Evolutionary conservation across 306 rosid species (phyloP).

Genomic region (Lupinus albus): DNA sequence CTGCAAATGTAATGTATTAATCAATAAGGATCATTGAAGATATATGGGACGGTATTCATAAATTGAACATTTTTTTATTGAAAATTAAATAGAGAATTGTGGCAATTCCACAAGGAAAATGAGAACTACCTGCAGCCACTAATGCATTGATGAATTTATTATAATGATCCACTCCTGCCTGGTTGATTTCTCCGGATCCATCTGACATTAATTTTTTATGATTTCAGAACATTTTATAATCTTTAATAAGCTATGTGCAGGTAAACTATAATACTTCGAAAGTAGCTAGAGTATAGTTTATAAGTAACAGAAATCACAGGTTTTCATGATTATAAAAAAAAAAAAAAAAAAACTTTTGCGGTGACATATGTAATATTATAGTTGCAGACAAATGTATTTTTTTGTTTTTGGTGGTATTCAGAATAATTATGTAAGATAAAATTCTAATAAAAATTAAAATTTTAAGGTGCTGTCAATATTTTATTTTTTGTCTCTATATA

Average conservation of each 20-base stretch:
- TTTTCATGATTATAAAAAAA: no score
- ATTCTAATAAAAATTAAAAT: no score
- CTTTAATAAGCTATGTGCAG: not conserved
- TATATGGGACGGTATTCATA: constrained; percentile 6
- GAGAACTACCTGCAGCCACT: constrained; percentile 66
- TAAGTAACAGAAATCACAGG: no score
- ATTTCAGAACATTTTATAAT: constrained; percentile 10
- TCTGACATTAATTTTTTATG: constrained; percentile 48
- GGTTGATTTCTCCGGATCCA: constrained; percentile 77
- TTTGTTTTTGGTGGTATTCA: no score
- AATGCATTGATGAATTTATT: constrained; percentile 79
- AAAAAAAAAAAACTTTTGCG: no score
- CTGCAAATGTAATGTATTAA: constrained; percentile 44
- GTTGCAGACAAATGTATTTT: no score
- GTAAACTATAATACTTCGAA: not conserved
- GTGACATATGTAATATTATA: no score
- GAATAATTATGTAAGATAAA: no score
- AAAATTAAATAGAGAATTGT: not conserved
- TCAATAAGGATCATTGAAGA: constrained; percentile 21
- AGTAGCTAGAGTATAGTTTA: constrained; percentile 21
- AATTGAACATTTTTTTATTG: constrained; percentile 9
- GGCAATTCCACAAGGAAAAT: not conserved
- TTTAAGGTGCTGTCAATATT: no score
- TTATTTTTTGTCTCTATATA: no score
- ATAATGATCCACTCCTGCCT: constrained; percentile 81